A percentile compares a stretch with the other conserved stretches of the same genome.
phyloP scores from a whole-genome alignment of 148 eudicot species.

The Vaccinium myrtillus region DNA sequence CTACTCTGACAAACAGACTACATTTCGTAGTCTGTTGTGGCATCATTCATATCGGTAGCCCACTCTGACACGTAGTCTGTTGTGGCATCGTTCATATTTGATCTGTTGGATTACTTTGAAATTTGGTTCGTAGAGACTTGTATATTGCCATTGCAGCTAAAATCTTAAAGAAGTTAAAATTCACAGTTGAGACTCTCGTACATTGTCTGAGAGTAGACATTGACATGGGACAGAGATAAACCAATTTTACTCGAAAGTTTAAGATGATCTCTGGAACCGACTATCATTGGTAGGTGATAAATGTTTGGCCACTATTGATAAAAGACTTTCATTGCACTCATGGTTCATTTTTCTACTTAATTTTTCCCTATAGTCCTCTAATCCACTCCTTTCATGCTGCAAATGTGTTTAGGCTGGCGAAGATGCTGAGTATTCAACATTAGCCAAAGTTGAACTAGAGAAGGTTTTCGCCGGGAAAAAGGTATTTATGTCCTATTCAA shows the following conservation, averaged over 20 bases:
- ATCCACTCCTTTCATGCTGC: conserved; percentile 13
- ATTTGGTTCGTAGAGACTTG: background rate
- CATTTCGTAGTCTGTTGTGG: background rate
- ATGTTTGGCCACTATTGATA: background rate
- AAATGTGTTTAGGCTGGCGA: conserved; percentile 59
- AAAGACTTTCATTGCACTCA: background rate
- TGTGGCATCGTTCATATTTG: background rate
- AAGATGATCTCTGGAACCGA: background rate
- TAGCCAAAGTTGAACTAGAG: conserved; percentile 68
- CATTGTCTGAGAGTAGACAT: background rate
- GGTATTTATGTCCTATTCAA: conserved; percentile 30
- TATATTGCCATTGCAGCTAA: background rate
- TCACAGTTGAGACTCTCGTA: background rate
- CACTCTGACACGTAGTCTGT: background rate
- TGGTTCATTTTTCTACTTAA: background rate
- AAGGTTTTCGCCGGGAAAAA: conserved; percentile 63
- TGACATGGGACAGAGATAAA: background rate
- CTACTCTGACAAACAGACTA: background rate
- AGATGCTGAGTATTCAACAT: conserved; percentile 55
- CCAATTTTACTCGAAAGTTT: background rate
- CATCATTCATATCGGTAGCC: background rate
- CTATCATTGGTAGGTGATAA: no score
- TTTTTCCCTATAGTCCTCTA: background rate
- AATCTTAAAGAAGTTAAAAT: background rate
- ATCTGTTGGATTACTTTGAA: background rate